Evolutionary conservation across 1,284 basidiomycete species (phyloP).

Genomic region (Lentinula novae-zelandiae): DNA sequence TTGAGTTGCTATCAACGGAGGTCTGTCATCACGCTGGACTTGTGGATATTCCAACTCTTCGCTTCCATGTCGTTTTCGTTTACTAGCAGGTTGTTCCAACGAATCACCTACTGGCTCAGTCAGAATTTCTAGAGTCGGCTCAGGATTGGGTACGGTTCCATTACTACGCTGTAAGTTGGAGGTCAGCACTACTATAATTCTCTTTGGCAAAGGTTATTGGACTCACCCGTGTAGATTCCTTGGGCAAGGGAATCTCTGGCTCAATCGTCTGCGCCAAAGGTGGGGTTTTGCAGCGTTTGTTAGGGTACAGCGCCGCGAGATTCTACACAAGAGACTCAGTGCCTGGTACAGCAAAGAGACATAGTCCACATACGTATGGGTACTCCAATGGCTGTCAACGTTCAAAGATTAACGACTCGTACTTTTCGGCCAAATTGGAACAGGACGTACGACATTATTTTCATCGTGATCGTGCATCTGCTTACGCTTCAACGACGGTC

Average conservation of each 20-base stretch:
- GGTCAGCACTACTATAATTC: too few relatives aligned
- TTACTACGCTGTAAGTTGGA: too few relatives aligned
- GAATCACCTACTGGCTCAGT: background rate
- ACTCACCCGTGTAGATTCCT: background rate
- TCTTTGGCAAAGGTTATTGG: background rate
- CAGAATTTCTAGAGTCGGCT: too few relatives aligned
- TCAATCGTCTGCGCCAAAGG: conserved; percentile 20
- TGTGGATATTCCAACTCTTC: background rate
- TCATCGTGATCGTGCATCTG: conserved; percentile 31
- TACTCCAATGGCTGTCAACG: conserved; percentile 6
- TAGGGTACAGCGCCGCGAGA: conserved; percentile 41
- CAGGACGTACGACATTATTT: conserved; percentile 17
- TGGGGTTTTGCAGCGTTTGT: conserved; percentile 49
- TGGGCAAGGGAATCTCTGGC: background rate
- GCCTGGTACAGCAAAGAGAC: background rate
- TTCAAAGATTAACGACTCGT: background rate
- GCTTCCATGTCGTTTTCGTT: background rate
- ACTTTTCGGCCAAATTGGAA: background rate
- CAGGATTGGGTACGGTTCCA: background rate
- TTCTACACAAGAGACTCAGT: conserved; percentile 25
- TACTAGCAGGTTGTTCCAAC: background rate
- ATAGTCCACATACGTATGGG: conserved; percentile 6
- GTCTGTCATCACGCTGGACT: background rate
- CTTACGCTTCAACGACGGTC: conserved; percentile 36
- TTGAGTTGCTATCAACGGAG: background rate